Evolutionary conservation across 225 moss, liverwort and hornwort genomes (phyloP).

Genomic region (Physcomitrium patens): DNA sequence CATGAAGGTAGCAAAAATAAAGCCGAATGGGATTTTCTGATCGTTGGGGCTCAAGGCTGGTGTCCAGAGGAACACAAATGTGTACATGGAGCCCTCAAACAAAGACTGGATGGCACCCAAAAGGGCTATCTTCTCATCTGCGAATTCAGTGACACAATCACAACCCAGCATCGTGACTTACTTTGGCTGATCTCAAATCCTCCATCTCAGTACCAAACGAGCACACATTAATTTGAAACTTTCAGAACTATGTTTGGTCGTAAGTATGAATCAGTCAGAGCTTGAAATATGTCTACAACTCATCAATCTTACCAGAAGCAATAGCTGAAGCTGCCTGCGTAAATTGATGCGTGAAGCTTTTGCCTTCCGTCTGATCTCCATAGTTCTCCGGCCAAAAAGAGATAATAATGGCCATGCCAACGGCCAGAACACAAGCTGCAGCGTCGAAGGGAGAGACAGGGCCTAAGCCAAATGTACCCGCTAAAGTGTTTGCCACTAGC

Average conservation of each 20-base stretch:
- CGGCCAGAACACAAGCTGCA: conserved; percentile 72
- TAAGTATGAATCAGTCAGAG: neutral
- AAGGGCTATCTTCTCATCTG: conserved; percentile 98
- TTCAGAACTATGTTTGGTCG: neutral
- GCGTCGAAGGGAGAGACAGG: conserved; percentile 97
- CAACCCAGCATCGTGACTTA: neutral
- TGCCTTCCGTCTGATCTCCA: conserved; percentile 93
- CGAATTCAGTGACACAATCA: conserved; percentile 4
- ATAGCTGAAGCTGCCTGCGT: conserved; percentile 82
- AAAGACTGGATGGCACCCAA: conserved; percentile 95
- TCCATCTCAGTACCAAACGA: no score
- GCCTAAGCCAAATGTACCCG: conserved; percentile 76
- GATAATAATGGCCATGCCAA: conserved; percentile 83
- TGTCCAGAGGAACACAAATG: conserved; percentile 97
- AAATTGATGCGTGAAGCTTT: conserved; percentile 75
- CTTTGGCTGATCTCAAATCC: no score
- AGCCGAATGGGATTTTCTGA: conserved; percentile 86
- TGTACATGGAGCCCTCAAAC: conserved; percentile 99
- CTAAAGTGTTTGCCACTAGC: conserved; percentile 91
- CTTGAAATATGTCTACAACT: neutral
- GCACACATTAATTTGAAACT: no score
- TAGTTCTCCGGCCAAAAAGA: conserved; percentile 88
- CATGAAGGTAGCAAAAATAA: conserved; percentile 99
- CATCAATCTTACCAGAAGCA: conserved; percentile 72
- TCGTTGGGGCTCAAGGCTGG: conserved; percentile 81